Conservation (phyloP, 2,329 filamentous ascomycete genomes). For the Arthrobotrys megalospora region DNA sequence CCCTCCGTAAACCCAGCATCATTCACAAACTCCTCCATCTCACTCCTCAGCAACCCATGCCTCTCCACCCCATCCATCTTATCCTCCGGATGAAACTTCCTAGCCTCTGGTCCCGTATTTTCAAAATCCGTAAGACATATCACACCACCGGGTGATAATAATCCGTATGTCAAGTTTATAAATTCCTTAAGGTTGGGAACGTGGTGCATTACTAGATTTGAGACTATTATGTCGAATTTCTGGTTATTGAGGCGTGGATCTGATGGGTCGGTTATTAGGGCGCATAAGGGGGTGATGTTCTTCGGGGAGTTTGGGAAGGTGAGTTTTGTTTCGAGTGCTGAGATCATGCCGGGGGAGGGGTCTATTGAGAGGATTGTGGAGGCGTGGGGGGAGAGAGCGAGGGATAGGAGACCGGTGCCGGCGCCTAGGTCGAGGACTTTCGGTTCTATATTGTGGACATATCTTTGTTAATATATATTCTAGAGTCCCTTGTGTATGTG, state of each 20-base stretch:
- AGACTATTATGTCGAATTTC: conserved; percentile 72
- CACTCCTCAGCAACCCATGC: conserved; percentile 70
- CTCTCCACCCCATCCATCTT: conserved; percentile 73
- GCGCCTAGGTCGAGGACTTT: conserved; percentile 74
- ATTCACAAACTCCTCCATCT: conserved; percentile 69
- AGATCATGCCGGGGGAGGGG: conserved; percentile 73
- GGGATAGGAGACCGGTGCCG: conserved; percentile 73
- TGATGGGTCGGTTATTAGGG: conserved; percentile 67
- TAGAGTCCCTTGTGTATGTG: too few species aligned
- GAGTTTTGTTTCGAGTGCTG: conserved; percentile 70
- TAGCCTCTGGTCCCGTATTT: conserved; percentile 72
- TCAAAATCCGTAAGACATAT: conserved; percentile 74
- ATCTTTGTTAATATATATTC: neutral
- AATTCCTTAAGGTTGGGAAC: conserved; percentile 69
- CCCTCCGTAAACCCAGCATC: conserved; percentile 71
- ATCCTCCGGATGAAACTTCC: conserved; percentile 71
- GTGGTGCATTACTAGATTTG: conserved; percentile 74
- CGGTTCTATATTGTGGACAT: conserved; percentile 26
- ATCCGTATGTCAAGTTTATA: conserved; percentile 70
- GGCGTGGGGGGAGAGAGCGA: conserved; percentile 70
- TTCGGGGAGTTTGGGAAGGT: conserved; percentile 63
- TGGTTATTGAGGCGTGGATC: conserved; percentile 68
- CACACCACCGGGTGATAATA: conserved; percentile 70
- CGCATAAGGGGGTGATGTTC: conserved; percentile 70
- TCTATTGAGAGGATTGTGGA: conserved; percentile 72